phyloP scores from a whole-genome alignment of 176 grass and related monocot genomes.

The Saccharum officinarum region DNA sequence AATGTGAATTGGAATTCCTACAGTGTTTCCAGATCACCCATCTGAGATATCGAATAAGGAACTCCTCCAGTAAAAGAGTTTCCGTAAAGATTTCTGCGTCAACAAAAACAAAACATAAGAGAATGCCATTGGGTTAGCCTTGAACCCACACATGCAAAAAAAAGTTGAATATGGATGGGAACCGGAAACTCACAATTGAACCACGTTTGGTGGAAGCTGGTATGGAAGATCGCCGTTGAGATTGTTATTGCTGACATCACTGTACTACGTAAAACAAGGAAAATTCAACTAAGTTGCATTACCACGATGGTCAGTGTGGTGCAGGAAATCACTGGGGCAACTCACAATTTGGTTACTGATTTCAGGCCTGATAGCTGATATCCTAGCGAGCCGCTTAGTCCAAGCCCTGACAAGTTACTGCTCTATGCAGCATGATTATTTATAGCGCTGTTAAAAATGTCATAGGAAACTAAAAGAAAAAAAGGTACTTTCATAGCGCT shows the following conservation, averaged over 20 bases:
- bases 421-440: constrained; percentile 20
- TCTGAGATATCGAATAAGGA: constrained; percentile 92
- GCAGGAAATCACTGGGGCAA: constrained; percentile 39
- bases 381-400: constrained; percentile 66
- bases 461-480: not conserved
- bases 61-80: constrained; percentile 80
- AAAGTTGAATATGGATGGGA: constrained; percentile 14
- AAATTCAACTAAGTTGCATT: constrained; percentile 70
- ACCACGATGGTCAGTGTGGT: constrained; percentile 11
- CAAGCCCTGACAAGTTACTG: constrained; percentile 80
- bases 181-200: constrained; percentile 61
- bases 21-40: constrained; percentile 79
- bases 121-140: not conserved
- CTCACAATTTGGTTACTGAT: constrained; percentile 98
- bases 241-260: constrained; percentile 94
- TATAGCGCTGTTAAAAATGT: not conserved
- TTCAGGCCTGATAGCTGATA: constrained; percentile 86
- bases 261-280: constrained; percentile 76
- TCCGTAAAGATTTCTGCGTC: constrained; percentile 68
- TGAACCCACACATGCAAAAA: not conserved
- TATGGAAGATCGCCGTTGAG: constrained; percentile 82
- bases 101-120: not conserved
- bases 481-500: not conserved
- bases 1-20: constrained; percentile 39
- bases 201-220: constrained; percentile 84